phyloP scores from a whole-genome alignment of 306 rosid genomes.

The Abrus pulchellus region DNA sequence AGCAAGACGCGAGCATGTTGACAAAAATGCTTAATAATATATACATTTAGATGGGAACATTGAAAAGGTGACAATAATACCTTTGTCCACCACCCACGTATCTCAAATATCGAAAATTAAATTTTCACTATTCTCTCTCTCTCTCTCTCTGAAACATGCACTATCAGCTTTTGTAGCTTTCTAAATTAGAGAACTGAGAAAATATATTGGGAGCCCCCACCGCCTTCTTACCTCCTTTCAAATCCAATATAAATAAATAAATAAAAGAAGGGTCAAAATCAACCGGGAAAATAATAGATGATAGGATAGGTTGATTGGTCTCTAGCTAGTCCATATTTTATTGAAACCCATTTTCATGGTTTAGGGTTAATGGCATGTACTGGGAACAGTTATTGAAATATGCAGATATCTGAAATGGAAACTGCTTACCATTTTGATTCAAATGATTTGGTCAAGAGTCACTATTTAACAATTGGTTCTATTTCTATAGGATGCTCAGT shows the following conservation, averaged over 20 bases:
- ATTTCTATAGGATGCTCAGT: conserved; percentile 13
- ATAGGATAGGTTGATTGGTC: background rate
- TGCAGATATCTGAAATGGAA: conserved; percentile 44
- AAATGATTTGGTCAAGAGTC: conserved; percentile 41
- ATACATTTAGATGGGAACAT: conserved; percentile 55
- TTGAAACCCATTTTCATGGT: conserved; percentile 15
- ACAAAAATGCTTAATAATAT: conserved; percentile 54
- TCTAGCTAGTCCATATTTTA: background rate
- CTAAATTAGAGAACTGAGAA: conserved; percentile 35
- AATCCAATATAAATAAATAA: background rate
- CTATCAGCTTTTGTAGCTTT: conserved; percentile 37
- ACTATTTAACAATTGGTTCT: conserved; percentile 35
- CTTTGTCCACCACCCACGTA: conserved; percentile 59
- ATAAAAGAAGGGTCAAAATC: conserved; percentile 30
- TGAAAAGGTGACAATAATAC: conserved; percentile 59
- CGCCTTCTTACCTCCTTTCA: background rate
- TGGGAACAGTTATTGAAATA: conserved; percentile 44
- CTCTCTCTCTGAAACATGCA: background rate
- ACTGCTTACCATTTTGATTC: conserved; percentile 37
- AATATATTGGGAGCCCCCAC: conserved; percentile 34
- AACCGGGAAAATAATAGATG: background rate
- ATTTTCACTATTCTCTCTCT: background rate
- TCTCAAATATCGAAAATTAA: conserved; percentile 50
- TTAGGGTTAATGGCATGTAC: conserved; percentile 17
- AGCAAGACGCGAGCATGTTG: conserved; percentile 67